A percentile compares a stretch with the other conserved stretches of the same genome.
These are phyloP conservation scores for Didymella segeticola DNA, from an alignment of 2,329 filamentous ascomycete genomes.

Conservation along the genomic window DNA sequence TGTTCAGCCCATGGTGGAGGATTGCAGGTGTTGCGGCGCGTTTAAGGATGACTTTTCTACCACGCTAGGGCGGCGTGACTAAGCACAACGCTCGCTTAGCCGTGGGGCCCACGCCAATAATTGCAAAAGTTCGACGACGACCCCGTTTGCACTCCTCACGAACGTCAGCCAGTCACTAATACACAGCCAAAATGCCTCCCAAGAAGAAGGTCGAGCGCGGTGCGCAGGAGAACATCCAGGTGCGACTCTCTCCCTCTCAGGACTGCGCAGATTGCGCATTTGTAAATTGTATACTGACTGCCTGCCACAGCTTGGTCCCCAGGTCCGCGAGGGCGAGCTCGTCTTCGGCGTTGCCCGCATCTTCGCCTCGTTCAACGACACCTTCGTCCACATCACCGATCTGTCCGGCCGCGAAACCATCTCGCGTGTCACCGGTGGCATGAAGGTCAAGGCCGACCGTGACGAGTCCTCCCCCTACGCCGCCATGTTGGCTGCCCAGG, in stretches of 20 bases:
- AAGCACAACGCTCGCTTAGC: constrained; percentile 17
- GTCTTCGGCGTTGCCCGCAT: constrained; percentile 98
- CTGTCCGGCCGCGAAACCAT: constrained; percentile 99
- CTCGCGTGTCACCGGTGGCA: constrained; percentile 98
- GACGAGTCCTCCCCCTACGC: constrained; percentile 99
- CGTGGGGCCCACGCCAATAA: constrained; percentile 20
- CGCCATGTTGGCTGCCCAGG: constrained; percentile 99
- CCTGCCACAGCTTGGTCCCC: constrained; percentile 75
- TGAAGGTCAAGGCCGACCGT: constrained; percentile 97
- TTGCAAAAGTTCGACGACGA: constrained; percentile 26
- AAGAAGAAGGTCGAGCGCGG: constrained; percentile 82
- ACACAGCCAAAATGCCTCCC: constrained; percentile 74
- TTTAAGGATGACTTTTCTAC: constrained; percentile 23
- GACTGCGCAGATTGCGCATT: neutral
- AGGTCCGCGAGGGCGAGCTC: constrained; percentile 96
- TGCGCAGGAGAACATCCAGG: constrained; percentile 85
- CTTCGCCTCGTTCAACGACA: constrained; percentile 78
- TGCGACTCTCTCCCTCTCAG: constrained; percentile 4
- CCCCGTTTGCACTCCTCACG: constrained; percentile 20
- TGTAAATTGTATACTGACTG: neutral
- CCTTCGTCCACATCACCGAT: constrained; percentile 96
- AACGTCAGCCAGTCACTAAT: constrained; percentile 40
- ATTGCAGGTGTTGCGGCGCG: constrained; percentile 17
- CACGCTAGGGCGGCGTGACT: constrained; percentile 27
- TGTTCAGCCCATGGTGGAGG: constrained; percentile 40